Evolutionary conservation across 2,329 filamentous ascomycete species (phyloP).

Genomic region (Knoxdaviesia capensis): DNA sequence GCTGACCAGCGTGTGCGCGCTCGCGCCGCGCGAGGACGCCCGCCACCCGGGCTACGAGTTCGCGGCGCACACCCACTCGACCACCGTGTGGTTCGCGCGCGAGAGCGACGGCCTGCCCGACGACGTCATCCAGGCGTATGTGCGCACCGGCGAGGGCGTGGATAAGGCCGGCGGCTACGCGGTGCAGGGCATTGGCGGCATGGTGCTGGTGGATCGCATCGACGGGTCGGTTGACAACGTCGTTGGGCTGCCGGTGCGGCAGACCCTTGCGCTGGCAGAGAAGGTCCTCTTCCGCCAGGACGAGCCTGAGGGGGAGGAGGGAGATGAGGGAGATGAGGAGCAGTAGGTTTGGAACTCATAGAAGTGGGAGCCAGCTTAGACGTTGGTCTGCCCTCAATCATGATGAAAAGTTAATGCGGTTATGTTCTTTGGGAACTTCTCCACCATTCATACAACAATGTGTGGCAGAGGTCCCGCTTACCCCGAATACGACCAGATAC

Average conservation of each 20-base stretch:
- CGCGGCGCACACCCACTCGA: conserved; percentile 72
- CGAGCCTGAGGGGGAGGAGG: conserved; percentile 33
- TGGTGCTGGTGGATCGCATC: conserved; percentile 74
- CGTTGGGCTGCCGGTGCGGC: conserved; percentile 67
- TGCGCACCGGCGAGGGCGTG: conserved; percentile 70
- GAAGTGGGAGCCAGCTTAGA: too few species aligned
- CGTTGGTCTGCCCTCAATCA: too few species aligned
- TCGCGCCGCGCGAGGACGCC: conserved; percentile 65
- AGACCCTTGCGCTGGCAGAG: conserved; percentile 65
- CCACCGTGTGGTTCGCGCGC: conserved; percentile 66
- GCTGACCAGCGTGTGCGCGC: conserved; percentile 66
- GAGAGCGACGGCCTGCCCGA: conserved; percentile 40
- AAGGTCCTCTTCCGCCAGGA: conserved; percentile 63
- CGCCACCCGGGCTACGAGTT: conserved; percentile 71
- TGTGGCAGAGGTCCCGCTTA: too few species aligned
- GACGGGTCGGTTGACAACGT: conserved; percentile 90
- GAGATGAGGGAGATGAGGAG: conserved; percentile 22
- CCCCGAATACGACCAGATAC: too few species aligned
- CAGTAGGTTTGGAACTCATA: too few species aligned
- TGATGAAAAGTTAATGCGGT: too few species aligned
- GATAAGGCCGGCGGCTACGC: conserved; percentile 97
- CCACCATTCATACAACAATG: too few species aligned
- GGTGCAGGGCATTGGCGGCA: conserved; percentile 70
- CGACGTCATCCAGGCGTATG: conserved; percentile 63
- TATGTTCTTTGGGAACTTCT: too few species aligned